These are phyloP conservation scores for Sungouiozyma ichnusensis DNA, from an alignment of 805 yeast species.

Conservation along the genomic window DNA sequence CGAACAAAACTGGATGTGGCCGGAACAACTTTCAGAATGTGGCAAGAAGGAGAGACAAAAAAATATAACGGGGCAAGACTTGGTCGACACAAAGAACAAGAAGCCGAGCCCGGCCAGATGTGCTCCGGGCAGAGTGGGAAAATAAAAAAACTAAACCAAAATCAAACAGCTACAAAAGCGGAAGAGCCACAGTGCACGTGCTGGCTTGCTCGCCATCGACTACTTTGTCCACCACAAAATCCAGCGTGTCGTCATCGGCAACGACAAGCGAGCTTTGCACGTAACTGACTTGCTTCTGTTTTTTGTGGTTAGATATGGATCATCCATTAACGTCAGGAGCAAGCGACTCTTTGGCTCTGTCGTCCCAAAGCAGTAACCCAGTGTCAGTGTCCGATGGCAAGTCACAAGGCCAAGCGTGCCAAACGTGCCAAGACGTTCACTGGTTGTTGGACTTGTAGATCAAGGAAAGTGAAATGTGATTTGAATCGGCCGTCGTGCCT, in stretches of 20 bases:
- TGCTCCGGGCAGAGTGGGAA: too few species aligned
- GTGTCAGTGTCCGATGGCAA: not conserved
- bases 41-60: too few species aligned
- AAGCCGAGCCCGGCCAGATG: too few species aligned
- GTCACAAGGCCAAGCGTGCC: constrained; percentile 1
- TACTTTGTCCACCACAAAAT: not conserved
- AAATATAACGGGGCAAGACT: too few species aligned
- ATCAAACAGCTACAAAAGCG: too few species aligned
- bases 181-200: too few species aligned
- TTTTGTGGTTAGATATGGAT: not conserved
- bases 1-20: too few species aligned
- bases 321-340: not conserved
- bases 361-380: not conserved
- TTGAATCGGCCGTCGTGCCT: constrained; percentile 56
- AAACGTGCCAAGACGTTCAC: constrained; percentile 61
- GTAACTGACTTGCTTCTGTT: not conserved
- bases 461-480: constrained; percentile 75
- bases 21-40: too few species aligned
- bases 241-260: not conserved
- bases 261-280: not conserved
- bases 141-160: too few species aligned
- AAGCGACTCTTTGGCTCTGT: not conserved
- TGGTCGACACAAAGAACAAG: too few species aligned
- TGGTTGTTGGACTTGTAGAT: constrained; percentile 83
- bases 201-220: not conserved